Evolutionary conservation across 1,284 basidiomycete species (phyloP).

Genomic region (Flammula alnicola): DNA sequence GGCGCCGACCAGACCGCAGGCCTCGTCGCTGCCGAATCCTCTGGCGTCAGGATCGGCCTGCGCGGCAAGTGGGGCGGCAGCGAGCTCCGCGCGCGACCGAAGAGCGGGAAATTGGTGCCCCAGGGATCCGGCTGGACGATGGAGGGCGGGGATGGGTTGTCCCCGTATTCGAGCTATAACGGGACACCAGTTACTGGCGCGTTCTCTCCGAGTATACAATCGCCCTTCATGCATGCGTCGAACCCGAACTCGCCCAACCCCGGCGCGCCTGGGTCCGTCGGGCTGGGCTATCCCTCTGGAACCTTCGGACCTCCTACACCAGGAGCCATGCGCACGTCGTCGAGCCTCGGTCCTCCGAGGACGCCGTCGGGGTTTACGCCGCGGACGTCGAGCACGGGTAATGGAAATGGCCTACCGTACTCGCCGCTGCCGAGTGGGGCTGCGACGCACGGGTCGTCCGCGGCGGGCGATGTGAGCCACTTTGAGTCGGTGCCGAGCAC

Average conservation of each 20-base stretch:
- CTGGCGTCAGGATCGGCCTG: constrained; percentile 51
- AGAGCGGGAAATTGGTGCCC: constrained; percentile 33
- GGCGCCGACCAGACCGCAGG: constrained; percentile 62
- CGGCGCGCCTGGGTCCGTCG: constrained; percentile 8
- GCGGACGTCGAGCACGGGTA: neutral
- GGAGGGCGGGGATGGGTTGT: constrained; percentile 26
- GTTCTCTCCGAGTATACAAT: constrained; percentile 16
- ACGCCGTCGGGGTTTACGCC: constrained; percentile 9
- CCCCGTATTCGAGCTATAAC: constrained; percentile 23
- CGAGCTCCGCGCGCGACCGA: constrained; percentile 40
- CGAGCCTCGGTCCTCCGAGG: constrained; percentile 15
- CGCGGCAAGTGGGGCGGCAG: constrained; percentile 49
- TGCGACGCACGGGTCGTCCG: constrained; percentile 5
- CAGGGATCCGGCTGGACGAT: constrained; percentile 39
- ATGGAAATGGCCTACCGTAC: neutral
- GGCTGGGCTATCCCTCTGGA: too few relatives aligned
- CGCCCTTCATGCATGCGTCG: constrained; percentile 1
- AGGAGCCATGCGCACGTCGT: constrained; percentile 2
- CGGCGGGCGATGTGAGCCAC: constrained; percentile 6
- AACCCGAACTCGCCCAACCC: neutral
- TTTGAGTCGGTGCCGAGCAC: constrained; percentile 15
- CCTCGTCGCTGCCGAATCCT: constrained; percentile 66
- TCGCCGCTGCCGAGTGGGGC: neutral
- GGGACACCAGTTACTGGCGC: constrained; percentile 20
- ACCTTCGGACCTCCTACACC: constrained; percentile 16